Evolutionary conservation across 192 early-diverging fungal species (phyloP), one percentile per base, ranked within the genome.

Genomic region (Martensiomyces pterosporus): DNA sequence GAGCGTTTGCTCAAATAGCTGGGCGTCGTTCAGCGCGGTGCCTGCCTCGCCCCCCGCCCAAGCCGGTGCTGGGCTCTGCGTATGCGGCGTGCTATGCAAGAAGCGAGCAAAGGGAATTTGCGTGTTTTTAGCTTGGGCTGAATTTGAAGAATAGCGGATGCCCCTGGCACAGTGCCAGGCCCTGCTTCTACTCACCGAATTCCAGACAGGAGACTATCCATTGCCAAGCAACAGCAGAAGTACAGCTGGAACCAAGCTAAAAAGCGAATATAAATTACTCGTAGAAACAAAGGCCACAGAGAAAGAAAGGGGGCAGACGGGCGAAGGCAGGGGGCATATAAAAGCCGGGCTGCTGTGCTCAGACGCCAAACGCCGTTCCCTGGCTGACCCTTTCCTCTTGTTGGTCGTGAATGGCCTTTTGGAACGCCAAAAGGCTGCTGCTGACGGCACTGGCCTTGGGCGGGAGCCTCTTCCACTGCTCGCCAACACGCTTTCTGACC

Each of bases 391-490:
- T 33, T 17, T 47, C 16, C 9, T 49, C 49, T 27, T 61, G 55
- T 0, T 7, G 9, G 8, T 33, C 51, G 9, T 65, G 62, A 3
- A 73, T 51, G 14, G 26, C 29, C 29, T 36, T 24, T 32, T 73
- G 69, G 39, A 57, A 42, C 15, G 37, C 58, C 10, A 65, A 43
- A 17, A 75, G 57, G 21, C 25, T 43, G 8, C 33, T 27, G 39
- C 71, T 67, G 57, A 80, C 43, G 1, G 77, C 67, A 7, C 59
- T 50, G n/a, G 55, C 50, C 1, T 43, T 34, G 0, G 17, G 46
- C 6, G 88, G 85, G 33, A 78, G 51, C 8, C 24, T 23, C 14
- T 60, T 23, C 88, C 88, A 90, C 49, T 83, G 76, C 14, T 55
- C 43, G 17, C 67, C 41, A 4, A 85, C 56, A 15, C 88, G 80